These are phyloP conservation scores for Vitis rupestris DNA, from an alignment of 164 flowering plant genomes.

Conservation along the genomic window DNA sequence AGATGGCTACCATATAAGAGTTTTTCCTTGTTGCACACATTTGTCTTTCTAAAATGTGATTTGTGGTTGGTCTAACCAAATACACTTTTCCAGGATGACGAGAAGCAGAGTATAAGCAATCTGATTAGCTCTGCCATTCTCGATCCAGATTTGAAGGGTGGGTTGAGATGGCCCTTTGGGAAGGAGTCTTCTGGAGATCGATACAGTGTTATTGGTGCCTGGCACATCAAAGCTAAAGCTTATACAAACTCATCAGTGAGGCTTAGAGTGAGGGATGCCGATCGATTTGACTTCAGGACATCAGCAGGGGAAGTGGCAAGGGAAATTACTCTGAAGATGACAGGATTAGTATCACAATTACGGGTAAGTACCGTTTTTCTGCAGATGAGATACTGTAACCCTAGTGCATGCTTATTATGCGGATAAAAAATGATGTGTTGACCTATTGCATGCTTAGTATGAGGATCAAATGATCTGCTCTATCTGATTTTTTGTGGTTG, in stretches of 20 bases:
- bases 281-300: conserved; percentile 47
- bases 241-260: conserved; percentile 30
- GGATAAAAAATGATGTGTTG: not conserved
- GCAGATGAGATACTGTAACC: not conserved
- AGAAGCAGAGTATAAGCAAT: conserved; percentile 29
- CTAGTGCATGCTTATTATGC: not conserved
- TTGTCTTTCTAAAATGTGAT: not conserved
- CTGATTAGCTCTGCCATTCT: conserved; percentile 44
- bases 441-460: not conserved
- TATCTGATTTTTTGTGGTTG: not conserved
- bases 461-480: not conserved
- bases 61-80: not conserved
- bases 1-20: not conserved
- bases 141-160: conserved; percentile 50
- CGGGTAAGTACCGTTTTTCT: conserved; percentile 22
- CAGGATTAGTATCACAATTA: conserved; percentile 21
- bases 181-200: conserved; percentile 39
- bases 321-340: conserved; percentile 46
- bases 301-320: conserved; percentile 42
- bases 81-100: conserved; percentile 41
- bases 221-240: conserved; percentile 42
- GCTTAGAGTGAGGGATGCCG: conserved; percentile 47
- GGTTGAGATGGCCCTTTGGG: conserved; percentile 62
- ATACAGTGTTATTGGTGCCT: conserved; percentile 39
- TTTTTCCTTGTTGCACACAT: not conserved